These are phyloP conservation scores for Fusarium anguioides DNA, from an alignment of 2,329 filamentous ascomycete species.

Conservation along the genomic window DNA sequence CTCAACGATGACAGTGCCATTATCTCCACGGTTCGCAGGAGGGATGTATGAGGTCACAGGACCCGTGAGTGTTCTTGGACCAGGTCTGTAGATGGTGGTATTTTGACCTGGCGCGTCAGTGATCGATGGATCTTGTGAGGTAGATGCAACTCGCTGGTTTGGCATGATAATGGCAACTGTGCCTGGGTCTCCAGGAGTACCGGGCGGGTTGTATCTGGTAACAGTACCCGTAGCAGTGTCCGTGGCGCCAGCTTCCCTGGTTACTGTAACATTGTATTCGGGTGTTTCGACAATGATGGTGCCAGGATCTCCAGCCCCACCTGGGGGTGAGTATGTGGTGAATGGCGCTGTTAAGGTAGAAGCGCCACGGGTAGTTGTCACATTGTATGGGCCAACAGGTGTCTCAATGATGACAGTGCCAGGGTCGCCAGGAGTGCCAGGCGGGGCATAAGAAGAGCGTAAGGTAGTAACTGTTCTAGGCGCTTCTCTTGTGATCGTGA, in stretches of 20 bases:
- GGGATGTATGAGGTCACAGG: conserved; percentile 25
- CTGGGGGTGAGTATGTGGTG: conserved; percentile 21
- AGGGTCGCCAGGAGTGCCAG: conserved; percentile 13
- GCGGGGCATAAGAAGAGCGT: conserved; percentile 2
- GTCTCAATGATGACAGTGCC: conserved; percentile 26
- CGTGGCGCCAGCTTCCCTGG: background rate
- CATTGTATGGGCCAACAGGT: conserved; percentile 15
- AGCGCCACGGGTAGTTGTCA: conserved; percentile 17
- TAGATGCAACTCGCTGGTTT: conserved; percentile 3
- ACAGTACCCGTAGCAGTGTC: background rate
- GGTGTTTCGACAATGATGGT: conserved; percentile 25
- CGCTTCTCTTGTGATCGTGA: conserved; percentile 10
- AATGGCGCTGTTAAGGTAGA: conserved; percentile 18
- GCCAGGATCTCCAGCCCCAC: conserved; percentile 12
- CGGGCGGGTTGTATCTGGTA: conserved; percentile 21
- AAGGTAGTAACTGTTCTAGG: background rate
- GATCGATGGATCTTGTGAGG: background rate
- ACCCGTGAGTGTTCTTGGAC: conserved; percentile 25
- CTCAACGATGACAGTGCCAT: conserved; percentile 28
- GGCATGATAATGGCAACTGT: conserved; percentile 27
- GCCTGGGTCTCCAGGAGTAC: conserved; percentile 19
- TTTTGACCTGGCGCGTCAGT: conserved; percentile 12
- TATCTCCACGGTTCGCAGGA: conserved; percentile 8
- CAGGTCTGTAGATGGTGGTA: conserved; percentile 20
- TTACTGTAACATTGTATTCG: conserved; percentile 20